Evolutionary conservation across 306 rosid genomes (phyloP).

Genomic region (Cucumis cinereus): DNA sequence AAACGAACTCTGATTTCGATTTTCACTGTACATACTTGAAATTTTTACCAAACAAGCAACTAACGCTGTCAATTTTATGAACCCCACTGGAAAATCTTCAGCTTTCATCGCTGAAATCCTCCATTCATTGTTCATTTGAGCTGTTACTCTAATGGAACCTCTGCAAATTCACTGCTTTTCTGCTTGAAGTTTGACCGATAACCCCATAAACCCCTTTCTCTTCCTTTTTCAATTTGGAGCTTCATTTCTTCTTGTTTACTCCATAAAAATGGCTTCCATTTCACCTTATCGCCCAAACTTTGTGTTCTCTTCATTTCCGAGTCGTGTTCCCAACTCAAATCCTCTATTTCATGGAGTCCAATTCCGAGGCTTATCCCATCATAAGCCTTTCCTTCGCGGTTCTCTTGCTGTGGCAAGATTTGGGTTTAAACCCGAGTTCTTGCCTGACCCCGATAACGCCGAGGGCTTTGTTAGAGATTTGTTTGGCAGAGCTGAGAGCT

Average conservation of each 20-base stretch:
- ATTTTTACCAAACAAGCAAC: background rate
- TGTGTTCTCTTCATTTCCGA: conserved; percentile 28
- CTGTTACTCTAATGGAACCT: background rate
- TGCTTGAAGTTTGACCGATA: background rate
- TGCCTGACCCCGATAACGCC: conserved; percentile 46
- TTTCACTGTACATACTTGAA: background rate
- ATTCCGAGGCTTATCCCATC: conserved; percentile 18
- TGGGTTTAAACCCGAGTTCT: conserved; percentile 39
- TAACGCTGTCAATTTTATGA: background rate
- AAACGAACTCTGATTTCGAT: background rate
- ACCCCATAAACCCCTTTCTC: background rate
- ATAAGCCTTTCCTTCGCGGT: conserved; percentile 38
- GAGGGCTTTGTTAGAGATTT: conserved; percentile 36
- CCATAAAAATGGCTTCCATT: conserved; percentile 37
- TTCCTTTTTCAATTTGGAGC: background rate
- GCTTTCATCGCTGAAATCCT: background rate
- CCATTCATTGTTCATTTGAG: background rate
- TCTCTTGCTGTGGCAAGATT: conserved; percentile 44
- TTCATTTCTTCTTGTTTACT: background rate
- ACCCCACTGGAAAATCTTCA: background rate
- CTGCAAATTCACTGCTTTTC: background rate
- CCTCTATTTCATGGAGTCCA: conserved; percentile 28
- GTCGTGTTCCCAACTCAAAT: conserved; percentile 19
- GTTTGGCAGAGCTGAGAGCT: conserved; percentile 52
- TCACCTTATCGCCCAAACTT: conserved; percentile 31